Percentiles rank a stretch among this genome's conserved stretches.
phyloP scores from a whole-genome alignment of 495 filamentous ascomycete genomes.

The Penicillium cosmopolitanum region DNA sequence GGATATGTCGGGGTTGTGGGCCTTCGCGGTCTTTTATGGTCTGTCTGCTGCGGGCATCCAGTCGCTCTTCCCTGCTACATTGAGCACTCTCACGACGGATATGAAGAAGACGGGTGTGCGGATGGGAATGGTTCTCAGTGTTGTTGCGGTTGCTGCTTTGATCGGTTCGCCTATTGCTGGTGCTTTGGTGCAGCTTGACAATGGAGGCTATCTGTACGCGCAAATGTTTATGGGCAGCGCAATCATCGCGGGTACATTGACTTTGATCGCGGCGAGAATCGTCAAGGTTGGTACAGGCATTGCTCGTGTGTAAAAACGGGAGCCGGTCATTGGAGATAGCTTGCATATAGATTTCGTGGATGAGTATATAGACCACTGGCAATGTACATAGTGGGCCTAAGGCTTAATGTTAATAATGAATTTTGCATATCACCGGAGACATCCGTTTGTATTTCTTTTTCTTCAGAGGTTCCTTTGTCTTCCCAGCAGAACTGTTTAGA shows the following conservation, averaged over 20 bases:
- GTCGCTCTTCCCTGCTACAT: conserved; percentile 62
- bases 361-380: no score
- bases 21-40: conserved; percentile 65
- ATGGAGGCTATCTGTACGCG: conserved; percentile 59
- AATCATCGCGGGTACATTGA: conserved; percentile 51
- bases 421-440: no score
- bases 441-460: no score
- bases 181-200: conserved; percentile 52
- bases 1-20: conserved; percentile 54
- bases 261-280: conserved; percentile 52
- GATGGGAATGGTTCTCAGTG: conserved; percentile 82
- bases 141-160: conserved; percentile 70
- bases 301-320: conserved; percentile 27
- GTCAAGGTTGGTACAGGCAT: conserved; percentile 40
- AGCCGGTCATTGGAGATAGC: no score
- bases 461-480: no score
- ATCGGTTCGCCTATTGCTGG: conserved; percentile 79
- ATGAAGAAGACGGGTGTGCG: conserved; percentile 68
- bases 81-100: conserved; percentile 66
- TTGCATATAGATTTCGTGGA: no score
- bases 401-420: no score
- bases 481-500: no score
- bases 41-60: conserved; percentile 68
- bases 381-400: no score
- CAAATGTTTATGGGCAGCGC: conserved; percentile 57